These are phyloP conservation scores for Cylindrotheca fusiformis DNA, from an alignment of 108 stramenopile species.

Conservation along the genomic window DNA sequence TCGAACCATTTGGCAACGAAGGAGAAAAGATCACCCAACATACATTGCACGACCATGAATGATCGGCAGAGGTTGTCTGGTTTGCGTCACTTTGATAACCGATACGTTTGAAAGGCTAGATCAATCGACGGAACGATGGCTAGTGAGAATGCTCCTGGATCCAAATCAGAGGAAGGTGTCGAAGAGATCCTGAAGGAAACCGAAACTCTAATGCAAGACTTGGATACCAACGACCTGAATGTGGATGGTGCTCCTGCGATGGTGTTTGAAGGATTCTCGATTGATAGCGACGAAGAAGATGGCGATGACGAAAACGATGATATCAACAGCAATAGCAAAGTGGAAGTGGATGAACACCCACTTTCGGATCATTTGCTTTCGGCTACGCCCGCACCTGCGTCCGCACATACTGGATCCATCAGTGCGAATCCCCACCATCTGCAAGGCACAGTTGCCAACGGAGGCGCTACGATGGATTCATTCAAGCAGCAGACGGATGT, in stretches of 20 bases:
- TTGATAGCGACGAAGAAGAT: conserved; percentile 61
- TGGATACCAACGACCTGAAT: conserved; percentile 3
- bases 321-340: conserved; percentile 16
- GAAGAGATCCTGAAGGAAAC: conserved; percentile 25
- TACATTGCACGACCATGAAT: no score
- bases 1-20: no score
- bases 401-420: not conserved
- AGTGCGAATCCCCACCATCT: not conserved
- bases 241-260: conserved; percentile 5
- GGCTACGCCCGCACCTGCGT: not conserved
- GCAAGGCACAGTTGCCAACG: not conserved
- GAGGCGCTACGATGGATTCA: conserved; percentile 18
- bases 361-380: conserved; percentile 21
- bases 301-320: conserved; percentile 7
- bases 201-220: conserved; percentile 25
- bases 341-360: conserved; percentile 14
- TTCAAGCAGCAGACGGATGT: conserved; percentile 23
- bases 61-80: no score
- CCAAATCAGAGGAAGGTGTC: conserved; percentile 15
- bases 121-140: not conserved
- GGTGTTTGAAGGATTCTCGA: conserved; percentile 45
- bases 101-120: no score
- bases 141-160: not conserved
- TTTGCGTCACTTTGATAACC: no score
- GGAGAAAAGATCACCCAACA: no score